phyloP scores from a whole-genome alignment of 116 monocot genomes.

The Phalaenopsis hybrid region DNA sequence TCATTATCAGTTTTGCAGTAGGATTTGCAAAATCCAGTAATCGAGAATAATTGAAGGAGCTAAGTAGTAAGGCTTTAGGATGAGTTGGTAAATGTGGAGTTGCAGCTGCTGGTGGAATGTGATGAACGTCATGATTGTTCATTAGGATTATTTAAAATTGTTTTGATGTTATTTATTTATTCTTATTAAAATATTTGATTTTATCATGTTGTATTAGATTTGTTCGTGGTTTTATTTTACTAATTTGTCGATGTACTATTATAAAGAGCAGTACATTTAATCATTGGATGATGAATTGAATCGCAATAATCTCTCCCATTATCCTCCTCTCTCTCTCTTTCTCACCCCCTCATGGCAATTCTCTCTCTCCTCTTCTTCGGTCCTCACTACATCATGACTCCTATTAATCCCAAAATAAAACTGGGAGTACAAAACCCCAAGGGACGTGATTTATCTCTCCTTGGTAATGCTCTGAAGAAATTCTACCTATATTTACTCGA shows the following conservation, averaged over 20 bases:
- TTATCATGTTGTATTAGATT: neutral
- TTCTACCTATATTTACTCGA: too few species aligned
- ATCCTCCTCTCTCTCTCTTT: neutral
- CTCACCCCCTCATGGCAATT: neutral
- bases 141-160: neutral
- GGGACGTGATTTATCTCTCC: too few species aligned
- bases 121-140: neutral
- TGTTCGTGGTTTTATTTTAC: neutral
- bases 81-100: neutral
- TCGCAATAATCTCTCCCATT: neutral
- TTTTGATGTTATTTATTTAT: neutral
- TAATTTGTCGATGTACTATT: neutral
- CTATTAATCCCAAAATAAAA: too few species aligned
- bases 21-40: neutral
- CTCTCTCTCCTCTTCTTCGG: neutral
- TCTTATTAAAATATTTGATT: neutral
- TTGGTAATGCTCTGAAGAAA: too few species aligned
- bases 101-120: neutral
- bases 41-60: neutral
- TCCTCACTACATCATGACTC: too few species aligned
- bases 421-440: too few species aligned
- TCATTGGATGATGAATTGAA: neutral
- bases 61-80: neutral
- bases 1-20: neutral
- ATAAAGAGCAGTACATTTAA: neutral